phyloP scores from a whole-genome alignment of 2,329 filamentous ascomycete genomes.

The Cytospora piceae region DNA sequence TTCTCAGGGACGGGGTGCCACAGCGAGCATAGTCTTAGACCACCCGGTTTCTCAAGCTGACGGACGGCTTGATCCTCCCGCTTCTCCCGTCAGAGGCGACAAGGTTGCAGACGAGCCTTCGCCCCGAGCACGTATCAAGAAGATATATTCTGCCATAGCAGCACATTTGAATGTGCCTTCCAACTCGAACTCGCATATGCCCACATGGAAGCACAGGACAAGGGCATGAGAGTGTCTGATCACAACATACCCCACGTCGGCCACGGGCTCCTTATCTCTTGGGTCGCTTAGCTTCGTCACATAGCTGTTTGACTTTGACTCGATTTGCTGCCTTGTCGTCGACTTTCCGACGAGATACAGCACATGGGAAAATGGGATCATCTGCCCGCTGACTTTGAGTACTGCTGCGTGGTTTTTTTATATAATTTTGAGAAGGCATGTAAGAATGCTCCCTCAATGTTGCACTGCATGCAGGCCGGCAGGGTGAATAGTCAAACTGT shows the following conservation, averaged over 20 bases:
- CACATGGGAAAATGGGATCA: background rate
- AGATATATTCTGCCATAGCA: background rate
- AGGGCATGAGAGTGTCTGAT: background rate
- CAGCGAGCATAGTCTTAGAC: background rate
- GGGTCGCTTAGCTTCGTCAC: background rate
- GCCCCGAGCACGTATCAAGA: background rate
- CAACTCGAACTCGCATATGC: background rate
- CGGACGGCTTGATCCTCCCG: background rate
- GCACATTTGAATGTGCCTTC: background rate
- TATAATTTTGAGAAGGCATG: background rate
- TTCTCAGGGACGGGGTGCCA: background rate
- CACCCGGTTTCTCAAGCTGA: background rate
- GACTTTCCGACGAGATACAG: no score
- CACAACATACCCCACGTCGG: background rate
- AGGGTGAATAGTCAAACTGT: background rate
- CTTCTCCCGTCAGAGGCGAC: background rate
- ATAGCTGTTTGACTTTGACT: background rate
- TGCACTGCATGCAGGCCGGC: background rate
- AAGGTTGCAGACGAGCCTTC: background rate
- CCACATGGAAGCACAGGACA: background rate
- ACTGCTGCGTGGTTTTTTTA: background rate
- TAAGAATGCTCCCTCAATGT: background rate
- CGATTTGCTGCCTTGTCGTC: background rate
- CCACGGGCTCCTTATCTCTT: background rate
- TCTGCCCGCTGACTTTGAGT: background rate